Base-by-base conservation (phyloP, 495 filamentous ascomycete genomes). In the Penicillium crystallinum region DNA sequence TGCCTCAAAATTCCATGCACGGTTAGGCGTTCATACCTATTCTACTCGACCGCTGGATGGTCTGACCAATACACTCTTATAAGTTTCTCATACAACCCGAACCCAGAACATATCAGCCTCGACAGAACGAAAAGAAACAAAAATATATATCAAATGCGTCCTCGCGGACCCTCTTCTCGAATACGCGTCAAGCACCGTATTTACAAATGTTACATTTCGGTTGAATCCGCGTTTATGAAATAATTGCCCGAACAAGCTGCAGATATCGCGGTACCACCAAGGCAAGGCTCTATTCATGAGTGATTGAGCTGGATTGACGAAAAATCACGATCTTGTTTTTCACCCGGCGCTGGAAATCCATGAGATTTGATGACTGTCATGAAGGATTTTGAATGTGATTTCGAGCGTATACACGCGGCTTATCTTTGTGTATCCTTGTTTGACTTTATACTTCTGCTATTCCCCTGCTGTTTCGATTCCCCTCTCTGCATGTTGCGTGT, bases 211-310 rank as follows among this genome's bases (percentile, higher is more conserved):
- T 29, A 52, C 11, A 37, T 55, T 61, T 42, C 19, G 25, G 9
- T 50, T 34, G 2, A 56, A 22, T 49, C 34, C 52, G 40, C 44
- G 29, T 58, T 66, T 58, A 67, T 69, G 66, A 65, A 50, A 72
- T 63, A 70, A 60, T 65, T 46, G 59, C 53, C 62, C 68, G 50
- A 58, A 61, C 63, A 56, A 65, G 46, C 62, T 58, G 52, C 59
- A 59, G 62, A 71, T 70, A 70, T 71, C 71, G 56, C 72, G 67
- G 74, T 70, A 53, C 43, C 31, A 43, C 46, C 15, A 18, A 41
- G 18, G 50, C 17, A 40, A 51, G 30, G 21, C 47, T 41, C 43
- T 18, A 4, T 12, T 29, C 37, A 27, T 27, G 48, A 17, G 49
- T 60, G 56, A 45, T 37, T 41, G 47, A 31, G 27, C 36, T 53